Evolutionary conservation across 1,284 basidiomycete species (phyloP).

Genomic region (Cryptococcus sp.): DNA sequence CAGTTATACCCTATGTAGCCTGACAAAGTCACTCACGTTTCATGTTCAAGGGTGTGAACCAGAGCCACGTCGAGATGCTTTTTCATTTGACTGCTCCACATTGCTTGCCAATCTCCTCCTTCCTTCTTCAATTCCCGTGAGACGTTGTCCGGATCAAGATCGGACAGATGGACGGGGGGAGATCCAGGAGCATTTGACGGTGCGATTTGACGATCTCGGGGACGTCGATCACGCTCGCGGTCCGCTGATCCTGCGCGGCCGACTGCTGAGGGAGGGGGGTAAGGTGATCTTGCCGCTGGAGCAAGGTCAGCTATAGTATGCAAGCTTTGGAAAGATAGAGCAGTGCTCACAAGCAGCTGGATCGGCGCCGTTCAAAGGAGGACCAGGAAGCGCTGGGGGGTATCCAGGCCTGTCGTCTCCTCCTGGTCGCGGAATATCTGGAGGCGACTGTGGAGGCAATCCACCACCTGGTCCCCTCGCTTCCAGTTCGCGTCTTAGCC

Average conservation of each 20-base stretch:
- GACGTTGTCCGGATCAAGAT: slow-evolving; percentile 58
- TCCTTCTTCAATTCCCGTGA: slow-evolving; percentile 67
- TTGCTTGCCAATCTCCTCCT: slow-evolving; percentile 91
- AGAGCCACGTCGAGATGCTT: slow-evolving; percentile 81
- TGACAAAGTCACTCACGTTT: slow-evolving; percentile 64
- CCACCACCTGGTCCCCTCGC: slow-evolving; percentile 51
- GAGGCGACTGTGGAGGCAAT: slow-evolving; percentile 36
- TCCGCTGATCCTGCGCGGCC: slow-evolving; percentile 41
- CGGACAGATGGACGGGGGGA: slow-evolving; percentile 52
- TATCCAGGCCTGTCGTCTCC: slow-evolving; percentile 28
- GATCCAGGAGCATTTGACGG: slow-evolving; percentile 27
- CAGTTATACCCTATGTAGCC: background rate
- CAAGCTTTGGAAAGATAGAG: background rate
- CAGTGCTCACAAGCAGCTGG: slow-evolving; percentile 21
- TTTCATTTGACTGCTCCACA: slow-evolving; percentile 86
- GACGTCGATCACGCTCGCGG: slow-evolving; percentile 34
- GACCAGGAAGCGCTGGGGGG: slow-evolving; percentile 26
- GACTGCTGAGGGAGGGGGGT: slow-evolving; percentile 29
- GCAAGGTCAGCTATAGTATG: background rate
- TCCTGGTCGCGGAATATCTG: slow-evolving; percentile 38
- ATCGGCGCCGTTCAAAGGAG: slow-evolving; percentile 39
- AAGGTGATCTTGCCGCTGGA: slow-evolving; percentile 32
- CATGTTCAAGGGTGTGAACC: slow-evolving; percentile 88
- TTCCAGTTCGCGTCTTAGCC: slow-evolving; percentile 68
- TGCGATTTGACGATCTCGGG: slow-evolving; percentile 11